Base-by-base conservation (phyloP, 371 early-diverging fungal species). In the Entomophthora muscae region DNA sequence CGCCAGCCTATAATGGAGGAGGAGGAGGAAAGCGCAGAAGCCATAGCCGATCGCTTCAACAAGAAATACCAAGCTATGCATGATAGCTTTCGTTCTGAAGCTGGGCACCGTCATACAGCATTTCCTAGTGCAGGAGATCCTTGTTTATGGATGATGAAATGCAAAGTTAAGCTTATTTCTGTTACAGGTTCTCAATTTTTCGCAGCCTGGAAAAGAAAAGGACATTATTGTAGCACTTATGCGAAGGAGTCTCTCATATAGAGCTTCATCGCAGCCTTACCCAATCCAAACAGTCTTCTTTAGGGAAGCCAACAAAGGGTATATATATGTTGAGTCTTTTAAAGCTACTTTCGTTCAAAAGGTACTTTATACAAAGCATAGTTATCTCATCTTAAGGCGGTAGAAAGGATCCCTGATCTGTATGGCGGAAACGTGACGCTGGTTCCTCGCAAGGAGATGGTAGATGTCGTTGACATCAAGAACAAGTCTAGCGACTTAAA, bases 401-500 rank as follows among this genome's bases (percentile, higher is more conserved):
- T 63, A 26, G 29, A 30, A 27, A 67, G 63, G 10, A 52, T 67
- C 26, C 79, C 82, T 57, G 82, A 86, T 64, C 80, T 95, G 28
- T 90, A 84, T 68, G 73, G 76, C 51, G 77, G 79, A 53, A 83
- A 82, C 28, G 67, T 95, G 51, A 83, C 83, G 63, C 81, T 98
- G 33, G 96, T 99, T 27, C 97, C 96, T 2, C 81, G 93, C 62
- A 82, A 86, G 53, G 97, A 99, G 67, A 98, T 98, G 98, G 83
- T 90, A 2, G 92, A 93, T 63, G 91, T 89, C 17, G 80, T 99
- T 65, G 79, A 81, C 58, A 82, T 93, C 66, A 79, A 83, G 71
- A 75, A 77, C 59, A 82, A 83, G 61, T 82, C 81, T 53, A 68
- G 74, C 0, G 83, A 86, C 5, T 73, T 93, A 54, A 84, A 87